Evolutionary conservation across 2,329 filamentous ascomycete genomes (phyloP).

Genomic region (Fusarium domesticum): DNA sequence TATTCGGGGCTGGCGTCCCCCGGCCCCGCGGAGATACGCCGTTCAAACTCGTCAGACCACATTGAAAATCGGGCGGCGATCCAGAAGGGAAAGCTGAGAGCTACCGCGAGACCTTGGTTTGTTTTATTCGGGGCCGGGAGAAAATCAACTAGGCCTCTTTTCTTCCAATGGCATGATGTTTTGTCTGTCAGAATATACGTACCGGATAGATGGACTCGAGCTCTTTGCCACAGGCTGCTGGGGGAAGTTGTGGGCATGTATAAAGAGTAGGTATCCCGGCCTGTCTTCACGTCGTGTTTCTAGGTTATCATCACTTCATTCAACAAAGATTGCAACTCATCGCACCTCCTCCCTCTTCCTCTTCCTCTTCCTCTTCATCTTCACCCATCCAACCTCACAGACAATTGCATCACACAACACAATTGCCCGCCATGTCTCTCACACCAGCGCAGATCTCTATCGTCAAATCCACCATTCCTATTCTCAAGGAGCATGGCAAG

Average conservation of each 20-base stretch:
- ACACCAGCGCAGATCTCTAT: slow-evolving; percentile 63
- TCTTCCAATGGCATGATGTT: slow-evolving; percentile 12
- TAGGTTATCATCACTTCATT: slow-evolving; percentile 7
- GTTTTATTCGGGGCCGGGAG: no score
- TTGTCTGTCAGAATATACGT: no score
- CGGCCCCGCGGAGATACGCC: slow-evolving; percentile 27
- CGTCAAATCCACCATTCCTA: slow-evolving; percentile 74
- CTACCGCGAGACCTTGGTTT: no score
- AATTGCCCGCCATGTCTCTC: slow-evolving; percentile 43
- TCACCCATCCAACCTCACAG: slow-evolving; percentile 1
- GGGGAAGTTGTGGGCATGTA: no score
- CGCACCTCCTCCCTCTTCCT: background rate
- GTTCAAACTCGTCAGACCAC: slow-evolving; percentile 24
- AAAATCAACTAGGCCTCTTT: no score
- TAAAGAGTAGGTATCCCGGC: slow-evolving; percentile 11
- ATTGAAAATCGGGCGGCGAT: slow-evolving; percentile 15
- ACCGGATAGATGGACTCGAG: background rate
- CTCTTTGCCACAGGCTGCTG: no score
- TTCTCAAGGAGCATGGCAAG: slow-evolving; percentile 65
- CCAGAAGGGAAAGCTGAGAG: slow-evolving; percentile 15
- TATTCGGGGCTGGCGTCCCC: background rate
- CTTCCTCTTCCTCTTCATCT: background rate
- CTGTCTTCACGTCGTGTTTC: slow-evolving; percentile 5
- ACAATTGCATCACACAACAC: slow-evolving; percentile 1
- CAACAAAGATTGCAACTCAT: slow-evolving; percentile 3